Base-by-base conservation (phyloP, 1,284 basidiomycete species). In the Sanguinoderma infundibulare region DNA sequence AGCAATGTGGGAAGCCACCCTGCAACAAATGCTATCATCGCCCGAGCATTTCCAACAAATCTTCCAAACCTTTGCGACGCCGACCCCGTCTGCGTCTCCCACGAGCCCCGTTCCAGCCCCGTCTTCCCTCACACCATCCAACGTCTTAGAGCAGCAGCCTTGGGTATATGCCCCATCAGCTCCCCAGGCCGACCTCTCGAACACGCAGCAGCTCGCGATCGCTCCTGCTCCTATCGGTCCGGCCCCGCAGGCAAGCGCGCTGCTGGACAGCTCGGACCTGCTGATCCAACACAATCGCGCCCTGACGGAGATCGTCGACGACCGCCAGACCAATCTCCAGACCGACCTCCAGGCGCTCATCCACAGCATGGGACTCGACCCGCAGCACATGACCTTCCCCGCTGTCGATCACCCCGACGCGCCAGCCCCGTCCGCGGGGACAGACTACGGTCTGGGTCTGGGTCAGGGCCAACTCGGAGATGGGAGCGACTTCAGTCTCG, bases 311-410 rank as follows among this genome's bases (percentile, higher is more conserved):
- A 90, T 95, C 51, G 84, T 87, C 57, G 80, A 81, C 39, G 90
- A 94, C 60, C n/a, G n/a, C n/a, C 89, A 94, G 17, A 87, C 90
- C 63, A 81, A 84, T 35, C 76, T 95, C 55, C 87, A 92, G 67
- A 80, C 79, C 34, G 88, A 85, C 67, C 89, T 96, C 62, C 85
- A 93, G 61, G 83, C 84, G 7, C 80, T 95, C 47, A 90, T 95
- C 50, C 81, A 87, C 68, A 84, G 82, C 53, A 82, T 92, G 62
- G 91, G 91, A 1, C 76, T 93, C 42, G 88, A 89, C 64, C 80
- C 85, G 2, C 59, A 63, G 6, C 60, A 78, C 22, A 67, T 83
- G 15, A 70, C 74, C 7, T 55, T 66, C 35, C 63, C 72, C 3
- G 17, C 63, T 38, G 65, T 66, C 1, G 68, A 67, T 36, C 57